Base-by-base conservation (phyloP, 352 stramenopile species). In the Pythium monospermum region DNA sequence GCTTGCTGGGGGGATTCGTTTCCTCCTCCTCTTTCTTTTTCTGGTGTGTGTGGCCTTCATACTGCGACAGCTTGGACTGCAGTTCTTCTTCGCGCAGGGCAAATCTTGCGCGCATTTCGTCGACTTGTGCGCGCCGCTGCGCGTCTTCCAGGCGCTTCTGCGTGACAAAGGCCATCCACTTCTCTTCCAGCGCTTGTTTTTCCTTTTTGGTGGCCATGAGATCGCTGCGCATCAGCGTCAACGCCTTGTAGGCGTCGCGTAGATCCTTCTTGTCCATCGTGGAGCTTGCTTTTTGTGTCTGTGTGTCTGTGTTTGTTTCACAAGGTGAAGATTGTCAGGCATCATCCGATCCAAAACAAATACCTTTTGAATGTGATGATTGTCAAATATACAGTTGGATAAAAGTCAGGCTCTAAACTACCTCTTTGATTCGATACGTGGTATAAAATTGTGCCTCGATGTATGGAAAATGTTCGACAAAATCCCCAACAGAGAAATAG, bases 261-360 rank as follows among this genome's bases (percentile, higher is more conserved):
- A 83, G 56, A 36, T 83, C 69, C 52, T 74, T 74, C 52, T 74
- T 74, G 10, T 83, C 71, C 64, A 80, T 72, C 12, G 40, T 44
- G 15, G n/a, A n/a, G n/a, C n/a, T n/a, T n/a, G n/a, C n/a, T n/a
- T n/a, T n/a, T n/a, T n/a, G n/a, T n/a, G n/a, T n/a, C n/a, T n/a
- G n/a, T n/a, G n/a, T n/a, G n/a, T n/a, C n/a, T n/a, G n/a, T n/a
- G n/a, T n/a, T n/a, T n/a, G n/a, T n/a, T n/a, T n/a, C n/a, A n/a
- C n/a, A n/a, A n/a, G n/a, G n/a, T n/a, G n/a, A n/a, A n/a, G n/a
- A n/a, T n/a, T n/a, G n/a, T n/a, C n/a, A n/a, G n/a, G n/a, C n/a
- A n/a, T n/a, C n/a, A n/a, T n/a, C n/a, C n/a, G n/a, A n/a, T n/a
- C n/a, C n/a, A n/a, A n/a, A n/a, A n/a, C n/a, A n/a, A n/a, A n/a